Evolutionary conservation across 2,329 filamentous ascomycete genomes (phyloP), one percentile per base, ranked within the genome.

Genomic region (Colletotrichum eremochloae): DNA sequence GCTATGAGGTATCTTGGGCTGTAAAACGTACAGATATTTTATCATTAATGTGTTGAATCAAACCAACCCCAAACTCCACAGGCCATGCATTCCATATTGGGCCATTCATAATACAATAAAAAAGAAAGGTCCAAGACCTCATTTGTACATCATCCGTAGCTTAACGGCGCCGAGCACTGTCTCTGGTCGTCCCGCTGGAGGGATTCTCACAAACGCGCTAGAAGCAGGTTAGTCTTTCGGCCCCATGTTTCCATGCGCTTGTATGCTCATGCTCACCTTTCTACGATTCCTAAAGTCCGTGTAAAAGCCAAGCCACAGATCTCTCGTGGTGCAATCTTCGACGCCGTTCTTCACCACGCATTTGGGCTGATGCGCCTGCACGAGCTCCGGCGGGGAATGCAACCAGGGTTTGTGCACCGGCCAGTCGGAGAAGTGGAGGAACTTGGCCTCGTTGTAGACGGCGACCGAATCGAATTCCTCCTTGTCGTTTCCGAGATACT

Each of bases 371-470:
- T 56, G 33, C 18, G 68, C 31, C 9, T 67, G 42, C 11, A 76
- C 0, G 73, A 36, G 0, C 68, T 57, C 0, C 76, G 71, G 1
- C 20, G 70, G 36, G 0, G 75, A 75, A 0, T 56, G 15, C 36
- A 72, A 33, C 73, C 75, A 76, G 5, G 75, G 75, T 48, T 75
- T 76, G 1, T 67, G 69, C 40, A 75, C 55, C 2, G 76, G 76
- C 73, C 74, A 77, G 42, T 77, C 76, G 1, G 75, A 76, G 62
- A 77, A 77, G 40, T 77, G 76, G 2, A 93, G 82, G n/a, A 91
- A 84, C 75, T 91, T 92, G 15, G 90, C 89, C 76, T 92, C 89
- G 48, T 85, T 84, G 71, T 87, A 82, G 3, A 86, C 83, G 52
- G 75, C 71, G n/a, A 81, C 76, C 0, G 90, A 84, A 76, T 92